A percentile compares a stretch with the other conserved stretches of the same genome.
Evolutionary conservation across 441 rosid species (phyloP).

Genomic region (Aleurites moluccanus): DNA sequence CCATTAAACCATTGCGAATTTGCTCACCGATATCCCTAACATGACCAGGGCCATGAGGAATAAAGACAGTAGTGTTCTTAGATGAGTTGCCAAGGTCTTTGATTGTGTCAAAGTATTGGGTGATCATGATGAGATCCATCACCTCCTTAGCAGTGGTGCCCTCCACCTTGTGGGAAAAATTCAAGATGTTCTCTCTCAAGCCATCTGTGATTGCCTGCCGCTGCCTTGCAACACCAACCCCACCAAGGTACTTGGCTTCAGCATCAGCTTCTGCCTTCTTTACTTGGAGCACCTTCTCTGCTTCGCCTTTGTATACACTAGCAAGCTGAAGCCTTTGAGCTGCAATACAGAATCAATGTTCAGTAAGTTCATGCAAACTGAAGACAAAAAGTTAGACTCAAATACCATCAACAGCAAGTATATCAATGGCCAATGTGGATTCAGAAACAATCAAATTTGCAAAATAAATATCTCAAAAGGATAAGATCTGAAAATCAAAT

Average conservation of each 20-base stretch:
- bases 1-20: constrained; percentile 88
- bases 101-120: constrained; percentile 92
- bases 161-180: constrained; percentile 85
- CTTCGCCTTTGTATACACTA: constrained; percentile 96
- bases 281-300: constrained; percentile 82
- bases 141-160: constrained; percentile 93
- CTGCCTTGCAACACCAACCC: constrained; percentile 95
- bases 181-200: constrained; percentile 86
- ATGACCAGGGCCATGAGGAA: constrained; percentile 97
- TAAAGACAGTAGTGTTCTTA: constrained; percentile 86
- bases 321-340: constrained; percentile 99
- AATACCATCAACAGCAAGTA: not conserved
- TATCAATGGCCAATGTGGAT: not conserved
- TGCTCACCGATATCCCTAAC: constrained; percentile 84
- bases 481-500: not conserved
- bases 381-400: not conserved
- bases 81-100: constrained; percentile 91
- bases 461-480: not conserved
- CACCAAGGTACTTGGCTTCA: constrained; percentile 91
- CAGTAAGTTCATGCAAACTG: not conserved
- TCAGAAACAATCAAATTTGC: not conserved
- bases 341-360: constrained; percentile 31
- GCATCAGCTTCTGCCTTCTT: constrained; percentile 97
- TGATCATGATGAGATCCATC: constrained; percentile 96
- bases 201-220: constrained; percentile 98